These are phyloP conservation scores for Nakazawaea pomicola DNA, from an alignment of 805 yeast genomes.

Conservation along the genomic window DNA sequence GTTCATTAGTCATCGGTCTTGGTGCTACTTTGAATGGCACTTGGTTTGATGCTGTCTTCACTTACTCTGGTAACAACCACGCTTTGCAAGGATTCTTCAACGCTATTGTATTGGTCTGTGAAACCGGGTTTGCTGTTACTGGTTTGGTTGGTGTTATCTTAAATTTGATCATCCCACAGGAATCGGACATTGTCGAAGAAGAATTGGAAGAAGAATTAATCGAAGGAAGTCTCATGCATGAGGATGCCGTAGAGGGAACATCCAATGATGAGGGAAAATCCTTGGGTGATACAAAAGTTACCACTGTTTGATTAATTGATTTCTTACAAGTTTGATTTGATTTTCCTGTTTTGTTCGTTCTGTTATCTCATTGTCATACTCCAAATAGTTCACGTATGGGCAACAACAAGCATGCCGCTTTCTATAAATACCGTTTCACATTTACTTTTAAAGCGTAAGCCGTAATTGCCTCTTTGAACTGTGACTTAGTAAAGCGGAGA, in stretches of 20 bases:
- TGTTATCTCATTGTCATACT: too few relatives aligned
- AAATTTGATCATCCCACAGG: slow-evolving; percentile 45
- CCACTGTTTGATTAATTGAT: too few relatives aligned
- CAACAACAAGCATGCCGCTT: background rate
- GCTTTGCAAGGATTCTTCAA: slow-evolving; percentile 42
- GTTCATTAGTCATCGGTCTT: slow-evolving; percentile 45
- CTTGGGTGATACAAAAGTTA: background rate
- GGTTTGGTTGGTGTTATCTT: slow-evolving; percentile 49
- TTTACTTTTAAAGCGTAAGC: too few relatives aligned
- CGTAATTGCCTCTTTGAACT: too few relatives aligned
- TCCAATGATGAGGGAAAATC: slow-evolving; percentile 6
- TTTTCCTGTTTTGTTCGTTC: background rate
- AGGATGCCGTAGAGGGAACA: slow-evolving; percentile 7
- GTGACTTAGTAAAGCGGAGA: too few relatives aligned
- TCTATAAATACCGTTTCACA: too few relatives aligned
- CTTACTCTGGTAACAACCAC: slow-evolving; percentile 41
- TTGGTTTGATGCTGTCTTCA: slow-evolving; percentile 47
- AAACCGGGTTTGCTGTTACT: slow-evolving; percentile 52
- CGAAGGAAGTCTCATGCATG: slow-evolving; percentile 12
- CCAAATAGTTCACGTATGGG: background rate
- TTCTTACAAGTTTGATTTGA: background rate
- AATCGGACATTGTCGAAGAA: slow-evolving; percentile 41
- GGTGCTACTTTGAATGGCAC: slow-evolving; percentile 41
- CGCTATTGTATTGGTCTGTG: slow-evolving; percentile 52
- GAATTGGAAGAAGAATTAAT: slow-evolving; percentile 31